These are phyloP conservation scores for Sporothrix dimorphospora DNA, from an alignment of 2,329 filamentous ascomycete species.

Conservation along the genomic window DNA sequence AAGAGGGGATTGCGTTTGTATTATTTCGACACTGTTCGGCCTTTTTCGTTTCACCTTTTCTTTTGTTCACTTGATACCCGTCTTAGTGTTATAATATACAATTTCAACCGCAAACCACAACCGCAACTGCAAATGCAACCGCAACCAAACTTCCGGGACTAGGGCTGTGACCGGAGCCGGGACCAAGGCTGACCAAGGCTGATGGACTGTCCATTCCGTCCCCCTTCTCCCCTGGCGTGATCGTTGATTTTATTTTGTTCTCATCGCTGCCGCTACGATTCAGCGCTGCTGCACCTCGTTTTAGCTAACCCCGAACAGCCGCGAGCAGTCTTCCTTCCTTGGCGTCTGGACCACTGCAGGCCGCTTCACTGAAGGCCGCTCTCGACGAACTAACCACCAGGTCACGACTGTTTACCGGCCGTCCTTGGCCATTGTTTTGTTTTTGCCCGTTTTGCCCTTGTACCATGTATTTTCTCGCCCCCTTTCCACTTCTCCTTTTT, in stretches of 20 bases:
- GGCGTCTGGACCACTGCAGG: background rate
- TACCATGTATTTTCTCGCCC: background rate
- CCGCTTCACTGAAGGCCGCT: background rate
- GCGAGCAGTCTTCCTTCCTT: background rate
- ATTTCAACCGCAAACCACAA: slow-evolving; percentile 15
- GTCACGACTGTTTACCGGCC: background rate
- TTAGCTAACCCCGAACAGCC: slow-evolving; percentile 1
- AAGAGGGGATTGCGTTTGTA: background rate
- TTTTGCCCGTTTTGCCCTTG: background rate
- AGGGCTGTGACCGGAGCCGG: background rate
- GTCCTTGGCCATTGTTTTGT: background rate
- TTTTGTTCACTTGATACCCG: slow-evolving; percentile 28
- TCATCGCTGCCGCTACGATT: background rate
- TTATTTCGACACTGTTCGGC: background rate
- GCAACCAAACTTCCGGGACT: background rate
- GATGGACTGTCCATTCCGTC: background rate
- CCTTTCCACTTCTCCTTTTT: background rate
- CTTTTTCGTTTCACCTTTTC: background rate
- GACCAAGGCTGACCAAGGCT: background rate
- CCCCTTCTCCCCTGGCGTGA: background rate
- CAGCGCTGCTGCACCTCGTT: background rate
- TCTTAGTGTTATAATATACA: slow-evolving; percentile 27
- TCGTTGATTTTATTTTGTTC: background rate
- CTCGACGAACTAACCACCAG: background rate
- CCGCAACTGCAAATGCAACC: background rate